Evolutionary conservation across 805 yeast species (phyloP).

Genomic region (Saccharomycopsis fodiens): DNA sequence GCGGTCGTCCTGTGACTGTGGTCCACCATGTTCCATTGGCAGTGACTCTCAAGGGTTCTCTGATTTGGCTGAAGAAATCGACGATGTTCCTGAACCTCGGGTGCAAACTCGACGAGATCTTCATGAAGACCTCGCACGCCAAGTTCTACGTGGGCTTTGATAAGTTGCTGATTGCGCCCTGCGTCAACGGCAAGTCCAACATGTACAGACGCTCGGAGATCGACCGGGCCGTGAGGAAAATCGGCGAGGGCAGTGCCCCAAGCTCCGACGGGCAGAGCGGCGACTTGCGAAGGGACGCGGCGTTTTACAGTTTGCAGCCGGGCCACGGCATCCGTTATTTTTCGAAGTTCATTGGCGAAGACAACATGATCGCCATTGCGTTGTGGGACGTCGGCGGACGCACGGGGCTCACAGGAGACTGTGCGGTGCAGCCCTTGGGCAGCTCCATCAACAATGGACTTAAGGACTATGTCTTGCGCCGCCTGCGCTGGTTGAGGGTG

Average conservation of each 20-base stretch:
- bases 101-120: constrained; percentile 75
- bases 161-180: constrained; percentile 68
- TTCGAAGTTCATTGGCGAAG: constrained; percentile 82
- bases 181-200: constrained; percentile 88
- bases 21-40: constrained; percentile 83
- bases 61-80: neutral
- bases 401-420: constrained; percentile 73
- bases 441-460: constrained; percentile 30
- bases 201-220: constrained; percentile 61
- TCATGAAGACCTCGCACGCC: constrained; percentile 74
- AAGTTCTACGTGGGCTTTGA: constrained; percentile 79
- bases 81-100: constrained; percentile 36
- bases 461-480: constrained; percentile 52
- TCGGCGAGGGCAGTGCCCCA: constrained; percentile 28
- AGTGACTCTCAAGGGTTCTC: constrained; percentile 27
- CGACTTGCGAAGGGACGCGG: constrained; percentile 28
- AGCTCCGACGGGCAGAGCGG: constrained; percentile 30
- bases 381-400: constrained; percentile 68
- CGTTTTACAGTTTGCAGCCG: constrained; percentile 23
- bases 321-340: constrained; percentile 58
- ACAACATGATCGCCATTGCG: constrained; percentile 85
- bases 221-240: constrained; percentile 44
- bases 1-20: constrained; percentile 42
- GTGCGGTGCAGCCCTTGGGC: constrained; percentile 66
- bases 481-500: constrained; percentile 82